Percentiles rank a stretch among this genome's conserved stretches.
These are phyloP conservation scores for Aspergillus taichungensis DNA, from an alignment of 495 filamentous ascomycete genomes.

Conservation along the genomic window DNA sequence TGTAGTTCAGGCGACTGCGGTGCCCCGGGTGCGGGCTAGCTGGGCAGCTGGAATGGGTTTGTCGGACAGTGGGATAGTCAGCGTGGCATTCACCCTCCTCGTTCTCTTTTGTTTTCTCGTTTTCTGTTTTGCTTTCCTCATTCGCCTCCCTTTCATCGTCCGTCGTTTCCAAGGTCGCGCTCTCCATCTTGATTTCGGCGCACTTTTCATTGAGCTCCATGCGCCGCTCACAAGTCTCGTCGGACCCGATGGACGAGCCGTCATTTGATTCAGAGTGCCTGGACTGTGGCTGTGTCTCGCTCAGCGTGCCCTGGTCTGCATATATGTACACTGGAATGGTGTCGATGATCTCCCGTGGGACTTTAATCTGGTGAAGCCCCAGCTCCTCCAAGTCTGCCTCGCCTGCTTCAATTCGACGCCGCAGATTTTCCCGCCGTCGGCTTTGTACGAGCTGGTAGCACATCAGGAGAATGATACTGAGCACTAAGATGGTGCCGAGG, in stretches of 20 bases:
- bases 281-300: neutral
- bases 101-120: no score
- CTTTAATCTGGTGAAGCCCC: constrained; percentile 65
- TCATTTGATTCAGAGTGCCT: constrained; percentile 1
- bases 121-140: no score
- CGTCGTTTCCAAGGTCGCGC: no score
- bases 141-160: no score
- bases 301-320: constrained; percentile 28
- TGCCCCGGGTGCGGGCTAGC: neutral
- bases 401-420: constrained; percentile 58
- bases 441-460: constrained; percentile 69
- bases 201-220: neutral
- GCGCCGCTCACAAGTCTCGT: constrained; percentile 4
- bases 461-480: constrained; percentile 55
- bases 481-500: constrained; percentile 57
- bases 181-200: no score
- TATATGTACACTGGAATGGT: constrained; percentile 70
- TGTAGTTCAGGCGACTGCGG: constrained; percentile 20
- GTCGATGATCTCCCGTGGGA: constrained; percentile 59
- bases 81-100: neutral
- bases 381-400: constrained; percentile 74
- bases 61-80: neutral
- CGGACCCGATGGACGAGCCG: constrained; percentile 1
- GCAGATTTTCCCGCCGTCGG: constrained; percentile 52
- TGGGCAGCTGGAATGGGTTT: neutral